Evolutionary conservation across 2,329 filamentous ascomycete genomes (phyloP).

Genomic region (Alternaria infectoria): DNA sequence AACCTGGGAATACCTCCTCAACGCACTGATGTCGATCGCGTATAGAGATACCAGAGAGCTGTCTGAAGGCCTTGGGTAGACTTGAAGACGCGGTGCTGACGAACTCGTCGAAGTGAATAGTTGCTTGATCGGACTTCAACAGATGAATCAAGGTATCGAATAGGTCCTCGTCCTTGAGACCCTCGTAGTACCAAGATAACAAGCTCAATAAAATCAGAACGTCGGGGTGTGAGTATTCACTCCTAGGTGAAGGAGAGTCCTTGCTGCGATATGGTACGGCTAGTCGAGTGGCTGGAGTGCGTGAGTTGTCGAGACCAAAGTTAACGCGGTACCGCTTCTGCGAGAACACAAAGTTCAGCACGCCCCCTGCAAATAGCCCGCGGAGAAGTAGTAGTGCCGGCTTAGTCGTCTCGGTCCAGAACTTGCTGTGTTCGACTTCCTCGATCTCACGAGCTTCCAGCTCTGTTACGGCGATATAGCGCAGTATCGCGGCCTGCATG

Average conservation of each 20-base stretch:
- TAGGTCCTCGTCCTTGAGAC: slow-evolving; percentile 60
- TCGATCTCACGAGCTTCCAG: slow-evolving; percentile 41
- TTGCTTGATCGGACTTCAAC: slow-evolving; percentile 58
- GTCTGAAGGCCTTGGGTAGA: slow-evolving; percentile 48
- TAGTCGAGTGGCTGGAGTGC: slow-evolving; percentile 59
- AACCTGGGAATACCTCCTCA: slow-evolving; percentile 57
- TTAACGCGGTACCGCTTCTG: slow-evolving; percentile 70
- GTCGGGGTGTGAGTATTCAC: slow-evolving; percentile 73
- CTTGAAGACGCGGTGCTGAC: slow-evolving; percentile 38
- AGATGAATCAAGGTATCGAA: slow-evolving; percentile 57
- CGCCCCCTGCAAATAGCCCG: slow-evolving; percentile 62
- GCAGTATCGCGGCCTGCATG: slow-evolving; percentile 43
- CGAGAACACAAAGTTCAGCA: slow-evolving; percentile 61
- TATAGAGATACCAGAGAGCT: slow-evolving; percentile 35
- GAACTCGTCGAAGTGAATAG: slow-evolving; percentile 60
- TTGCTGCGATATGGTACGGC: slow-evolving; percentile 71
- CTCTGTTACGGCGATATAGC: slow-evolving; percentile 54
- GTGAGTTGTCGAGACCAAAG: slow-evolving; percentile 61
- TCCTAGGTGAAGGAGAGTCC: slow-evolving; percentile 65
- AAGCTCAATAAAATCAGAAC: slow-evolving; percentile 70
- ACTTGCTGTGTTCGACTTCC: slow-evolving; percentile 17
- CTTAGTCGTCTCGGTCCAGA: slow-evolving; percentile 49
- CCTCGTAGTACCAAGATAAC: slow-evolving; percentile 70
- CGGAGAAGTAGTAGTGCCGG: slow-evolving; percentile 57
- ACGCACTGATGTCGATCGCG: slow-evolving; percentile 60